Percentiles rank a stretch among this genome's conserved stretches.
These are phyloP conservation scores for Dothideomycetes sp. DNA, from an alignment of 2,329 filamentous ascomycete genomes.

Conservation along the genomic window DNA sequence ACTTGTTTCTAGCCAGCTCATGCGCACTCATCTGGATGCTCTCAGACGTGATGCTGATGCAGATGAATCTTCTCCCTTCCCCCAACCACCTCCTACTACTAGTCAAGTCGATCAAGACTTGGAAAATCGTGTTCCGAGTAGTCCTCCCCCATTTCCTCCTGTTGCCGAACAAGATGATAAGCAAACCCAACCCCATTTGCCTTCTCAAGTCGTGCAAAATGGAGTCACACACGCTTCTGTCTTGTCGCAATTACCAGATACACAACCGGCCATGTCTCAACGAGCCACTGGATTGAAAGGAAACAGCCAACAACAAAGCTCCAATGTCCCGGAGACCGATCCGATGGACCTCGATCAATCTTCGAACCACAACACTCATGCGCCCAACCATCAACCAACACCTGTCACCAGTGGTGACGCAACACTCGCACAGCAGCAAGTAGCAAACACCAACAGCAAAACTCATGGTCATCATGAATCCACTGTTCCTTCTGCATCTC, in stretches of 20 bases:
- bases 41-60: slow-evolving; percentile 7
- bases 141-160: slow-evolving; percentile 22
- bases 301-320: slow-evolving; percentile 1
- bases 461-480: neutral
- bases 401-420: too few relatives aligned
- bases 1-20: slow-evolving; percentile 20
- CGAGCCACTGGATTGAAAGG: neutral
- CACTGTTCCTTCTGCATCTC: slow-evolving; percentile 14
- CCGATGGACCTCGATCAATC: slow-evolving; percentile 10
- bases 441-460: neutral
- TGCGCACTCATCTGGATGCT: neutral
- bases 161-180: slow-evolving; percentile 2
- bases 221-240: too few relatives aligned
- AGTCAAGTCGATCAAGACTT: slow-evolving; percentile 11
- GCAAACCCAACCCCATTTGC: too few relatives aligned
- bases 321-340: slow-evolving; percentile 24
- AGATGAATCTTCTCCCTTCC: slow-evolving; percentile 16
- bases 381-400: neutral
- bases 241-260: slow-evolving; percentile 14
- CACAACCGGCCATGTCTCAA: neutral
- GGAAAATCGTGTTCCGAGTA: slow-evolving; percentile 27
- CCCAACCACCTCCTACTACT: slow-evolving; percentile 17
- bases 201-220: too few relatives aligned
- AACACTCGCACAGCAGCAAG: slow-evolving; percentile 11
- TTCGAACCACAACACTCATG: slow-evolving; percentile 2